These are phyloP conservation scores for Verticillium zaregamsianum DNA, from an alignment of 2,329 filamentous ascomycete genomes.

Conservation along the genomic window DNA sequence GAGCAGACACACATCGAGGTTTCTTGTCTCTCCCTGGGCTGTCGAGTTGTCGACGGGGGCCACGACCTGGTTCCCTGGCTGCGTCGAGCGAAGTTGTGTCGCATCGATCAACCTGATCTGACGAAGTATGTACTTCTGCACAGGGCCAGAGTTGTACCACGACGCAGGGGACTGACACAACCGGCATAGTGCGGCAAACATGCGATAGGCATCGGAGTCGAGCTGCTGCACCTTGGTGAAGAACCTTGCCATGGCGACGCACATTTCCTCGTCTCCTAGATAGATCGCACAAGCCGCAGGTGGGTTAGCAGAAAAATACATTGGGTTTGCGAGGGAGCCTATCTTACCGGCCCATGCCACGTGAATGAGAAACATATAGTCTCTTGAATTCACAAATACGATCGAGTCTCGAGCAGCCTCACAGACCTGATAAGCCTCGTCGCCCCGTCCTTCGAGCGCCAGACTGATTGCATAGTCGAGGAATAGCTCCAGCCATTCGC, in stretches of 20 bases:
- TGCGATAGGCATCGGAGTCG: constrained; percentile 75
- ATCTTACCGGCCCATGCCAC: constrained; percentile 68
- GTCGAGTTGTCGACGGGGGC: constrained; percentile 19
- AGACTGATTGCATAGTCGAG: constrained; percentile 79
- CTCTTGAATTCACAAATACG: constrained; percentile 70
- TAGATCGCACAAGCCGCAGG: constrained; percentile 71
- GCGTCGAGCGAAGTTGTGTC: constrained; percentile 23
- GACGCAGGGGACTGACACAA: constrained; percentile 68
- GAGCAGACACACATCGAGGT: constrained; percentile 75
- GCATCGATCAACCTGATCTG: constrained; percentile 88
- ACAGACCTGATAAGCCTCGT: constrained; percentile 76
- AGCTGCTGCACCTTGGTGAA: constrained; percentile 81
- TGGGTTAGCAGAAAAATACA: constrained; percentile 7
- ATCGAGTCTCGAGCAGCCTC: constrained; percentile 75
- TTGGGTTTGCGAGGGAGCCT: neutral
- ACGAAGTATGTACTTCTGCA: constrained; percentile 86
- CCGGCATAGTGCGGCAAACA: constrained; percentile 75
- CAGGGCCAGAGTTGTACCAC: constrained; percentile 75
- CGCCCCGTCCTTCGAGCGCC: constrained; percentile 60
- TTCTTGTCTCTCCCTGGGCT: constrained; percentile 29
- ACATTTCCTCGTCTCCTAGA: constrained; percentile 73
- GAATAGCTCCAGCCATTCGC: constrained; percentile 85
- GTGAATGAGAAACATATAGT: constrained; percentile 68
- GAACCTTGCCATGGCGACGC: constrained; percentile 69
- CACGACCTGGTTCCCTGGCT: constrained; percentile 22